Base-by-base conservation (phyloP, 495 filamentous ascomycete species). In the Penicillium cataractarum region DNA sequence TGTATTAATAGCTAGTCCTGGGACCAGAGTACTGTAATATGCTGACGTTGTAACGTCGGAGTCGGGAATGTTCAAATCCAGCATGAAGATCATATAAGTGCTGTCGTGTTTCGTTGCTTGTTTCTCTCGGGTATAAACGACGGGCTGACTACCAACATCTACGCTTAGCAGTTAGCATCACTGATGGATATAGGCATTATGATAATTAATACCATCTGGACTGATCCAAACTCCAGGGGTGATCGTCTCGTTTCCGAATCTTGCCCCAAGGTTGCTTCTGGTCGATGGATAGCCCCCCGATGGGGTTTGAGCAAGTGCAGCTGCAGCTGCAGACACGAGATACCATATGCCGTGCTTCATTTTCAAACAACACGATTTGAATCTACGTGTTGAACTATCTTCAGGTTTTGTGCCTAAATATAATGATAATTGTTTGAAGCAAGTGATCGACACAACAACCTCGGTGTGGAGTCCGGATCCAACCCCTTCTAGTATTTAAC, bases 61-160 rank as follows among this genome's bases (percentile, higher is more conserved):
- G 27, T 60, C 58, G 0, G 58, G 58, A 19, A 60, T 60, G 24
- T 60, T 60, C 4, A 60, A 42, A 33, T 60, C 58, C 48, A 60
- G 35, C 58, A 54, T 60, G 22, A 60, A 31, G 35, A 60, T 39
- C 49, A 60, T 60, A 35, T 54, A 60, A 5, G 51, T 60, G 15
- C 17, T 44, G 22, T 60, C 49, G 6, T 35, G 15, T 19, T 44
- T 15, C 24, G n/a, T 49, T 24, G 32, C 52, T 44, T 54, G 27
- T 13, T 32, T 42, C 24, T 40, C 51, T 4, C 48, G n/a, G 7
- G 58, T 24, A 17, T 39, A 60, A 50, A 60, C 31, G 4, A 39
- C 12, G 4, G 58, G 58, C 33, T 60, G 49, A 22, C 40, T 44
- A 6, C 40, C 40, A 6, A 44, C 40, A 44, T 44, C 40, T 44